A percentile compares a stretch with the other conserved stretches of the same genome.
phyloP scores from a whole-genome alignment of 2,329 filamentous ascomycete genomes.

The Dothidotthia symphoricarpi region DNA sequence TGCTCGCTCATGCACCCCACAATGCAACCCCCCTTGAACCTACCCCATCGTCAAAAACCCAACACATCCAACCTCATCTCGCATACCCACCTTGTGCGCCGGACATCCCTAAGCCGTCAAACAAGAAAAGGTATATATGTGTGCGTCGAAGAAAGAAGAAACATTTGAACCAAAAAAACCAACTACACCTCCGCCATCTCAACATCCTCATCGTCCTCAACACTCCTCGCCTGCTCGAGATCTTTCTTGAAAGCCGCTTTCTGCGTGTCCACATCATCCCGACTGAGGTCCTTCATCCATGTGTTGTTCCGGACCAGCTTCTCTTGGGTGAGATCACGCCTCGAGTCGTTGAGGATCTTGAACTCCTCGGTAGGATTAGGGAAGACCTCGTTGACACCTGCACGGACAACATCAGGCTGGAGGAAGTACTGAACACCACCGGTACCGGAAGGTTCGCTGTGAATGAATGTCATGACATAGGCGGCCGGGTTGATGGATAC shows the following conservation, averaged over 20 bases:
- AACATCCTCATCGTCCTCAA: slow-evolving; percentile 27
- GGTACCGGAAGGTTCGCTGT: slow-evolving; percentile 36
- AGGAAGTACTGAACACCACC: slow-evolving; percentile 43
- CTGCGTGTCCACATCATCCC: slow-evolving; percentile 48
- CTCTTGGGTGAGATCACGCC: slow-evolving; percentile 43
- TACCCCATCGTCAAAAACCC: too few species aligned
- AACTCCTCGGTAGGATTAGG: slow-evolving; percentile 37
- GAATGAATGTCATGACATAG: slow-evolving; percentile 47
- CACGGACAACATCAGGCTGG: slow-evolving; percentile 38
- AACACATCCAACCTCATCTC: too few species aligned
- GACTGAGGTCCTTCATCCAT: slow-evolving; percentile 49
- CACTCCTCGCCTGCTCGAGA: slow-evolving; percentile 25
- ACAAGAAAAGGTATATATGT: background rate
- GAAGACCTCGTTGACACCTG: slow-evolving; percentile 35
- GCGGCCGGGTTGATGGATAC: slow-evolving; percentile 47
- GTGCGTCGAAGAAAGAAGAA: too few species aligned
- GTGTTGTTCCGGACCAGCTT: slow-evolving; percentile 46
- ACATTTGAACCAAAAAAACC: background rate
- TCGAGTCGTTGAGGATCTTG: slow-evolving; percentile 26
- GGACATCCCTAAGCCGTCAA: too few species aligned
- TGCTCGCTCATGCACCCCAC: too few species aligned
- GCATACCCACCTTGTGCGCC: too few species aligned
- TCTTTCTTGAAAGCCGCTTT: slow-evolving; percentile 40
- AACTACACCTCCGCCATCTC: slow-evolving; percentile 33
- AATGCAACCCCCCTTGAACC: too few species aligned